Evolutionary conservation across 2,329 filamentous ascomycete species (phyloP), one percentile per base, ranked within the genome.

Genomic region (Xylaria digitata): DNA sequence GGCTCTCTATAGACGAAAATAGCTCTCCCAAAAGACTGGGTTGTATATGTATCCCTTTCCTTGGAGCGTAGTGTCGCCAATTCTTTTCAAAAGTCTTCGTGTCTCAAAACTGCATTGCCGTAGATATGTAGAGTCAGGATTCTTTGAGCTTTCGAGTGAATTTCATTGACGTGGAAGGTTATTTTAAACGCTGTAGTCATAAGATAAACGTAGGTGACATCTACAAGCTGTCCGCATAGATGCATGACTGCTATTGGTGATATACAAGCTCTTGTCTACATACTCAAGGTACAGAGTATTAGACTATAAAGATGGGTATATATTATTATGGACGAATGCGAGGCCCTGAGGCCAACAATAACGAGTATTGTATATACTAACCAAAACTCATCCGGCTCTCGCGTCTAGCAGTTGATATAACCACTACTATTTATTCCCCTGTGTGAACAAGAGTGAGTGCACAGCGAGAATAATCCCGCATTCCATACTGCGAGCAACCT

Each of bases 1-100:
- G 13, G 37, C 26, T 46, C 23, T 45, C 32, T 6, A 63, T 66
- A 66, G 63, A 62, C 46, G 37, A 63, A 58, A 63, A 57, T 43
- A 53, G 11, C 53, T 54, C 13, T 48, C 42, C 23, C 43, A n/a
- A 49, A 49, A 49, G 2, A 17, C 19, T 40, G 13, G 3, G 19
- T 21, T 30, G 15, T 23, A 40, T 40, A 21, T 55, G 6, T 40
- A 26, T 19, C 2, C 9, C 23, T 49, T 48, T 37, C 13, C 15
- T 32, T 61, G 48, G 45, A 13, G 5, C 19, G 26, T 37, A n/a
- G n/a, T 59, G 32, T 37, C 30, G 30, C 32, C 7, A 30, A 43
- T 34, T 32, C 7, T 26, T 9, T 19, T 37, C 9, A 13, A 26
- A 26, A 26, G 26, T 26, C 26, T 45, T 53, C 13, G 11, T 11